phyloP scores from a whole-genome alignment of 2,329 filamentous ascomycete species.

The Calycina herbarum region DNA sequence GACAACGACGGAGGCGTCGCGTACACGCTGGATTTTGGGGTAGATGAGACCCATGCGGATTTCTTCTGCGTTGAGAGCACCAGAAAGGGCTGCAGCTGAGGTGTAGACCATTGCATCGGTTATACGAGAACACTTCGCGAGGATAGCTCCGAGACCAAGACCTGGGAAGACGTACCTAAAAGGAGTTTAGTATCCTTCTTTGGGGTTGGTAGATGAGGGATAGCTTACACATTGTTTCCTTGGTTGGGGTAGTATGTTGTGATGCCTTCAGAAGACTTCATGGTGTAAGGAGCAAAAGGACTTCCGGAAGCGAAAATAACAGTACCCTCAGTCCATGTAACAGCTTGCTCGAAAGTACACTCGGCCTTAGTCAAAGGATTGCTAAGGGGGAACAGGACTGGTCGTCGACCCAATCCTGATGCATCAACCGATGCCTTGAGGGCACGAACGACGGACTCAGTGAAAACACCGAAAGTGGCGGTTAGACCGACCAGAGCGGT shows the following conservation, averaged over 20 bases:
- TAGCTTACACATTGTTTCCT: slow-evolving; percentile 84
- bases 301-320: slow-evolving; percentile 94
- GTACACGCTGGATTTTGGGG: slow-evolving; percentile 85
- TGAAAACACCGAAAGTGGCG: slow-evolving; percentile 93
- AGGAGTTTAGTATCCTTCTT: slow-evolving; percentile 36
- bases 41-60: slow-evolving; percentile 83
- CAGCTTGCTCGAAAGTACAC: slow-evolving; percentile 93
- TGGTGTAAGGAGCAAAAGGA: slow-evolving; percentile 75
- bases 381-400: slow-evolving; percentile 94
- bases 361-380: slow-evolving; percentile 97
- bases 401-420: slow-evolving; percentile 68
- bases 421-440: slow-evolving; percentile 64
- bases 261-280: slow-evolving; percentile 59
- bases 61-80: slow-evolving; percentile 78
- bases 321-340: slow-evolving; percentile 86
- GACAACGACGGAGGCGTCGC: slow-evolving; percentile 83
- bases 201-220: slow-evolving; percentile 40
- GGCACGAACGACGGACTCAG: slow-evolving; percentile 76
- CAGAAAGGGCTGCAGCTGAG: slow-evolving; percentile 78
- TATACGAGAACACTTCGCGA: slow-evolving; percentile 81
- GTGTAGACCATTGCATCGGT: slow-evolving; percentile 98
- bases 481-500: slow-evolving; percentile 93
- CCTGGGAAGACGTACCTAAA: slow-evolving; percentile 96
- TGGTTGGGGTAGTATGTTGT: slow-evolving; percentile 76
- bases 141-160: slow-evolving; percentile 88